phyloP scores from a whole-genome alignment of 345 rosid genomes.

The Atalantia buxifolia region DNA sequence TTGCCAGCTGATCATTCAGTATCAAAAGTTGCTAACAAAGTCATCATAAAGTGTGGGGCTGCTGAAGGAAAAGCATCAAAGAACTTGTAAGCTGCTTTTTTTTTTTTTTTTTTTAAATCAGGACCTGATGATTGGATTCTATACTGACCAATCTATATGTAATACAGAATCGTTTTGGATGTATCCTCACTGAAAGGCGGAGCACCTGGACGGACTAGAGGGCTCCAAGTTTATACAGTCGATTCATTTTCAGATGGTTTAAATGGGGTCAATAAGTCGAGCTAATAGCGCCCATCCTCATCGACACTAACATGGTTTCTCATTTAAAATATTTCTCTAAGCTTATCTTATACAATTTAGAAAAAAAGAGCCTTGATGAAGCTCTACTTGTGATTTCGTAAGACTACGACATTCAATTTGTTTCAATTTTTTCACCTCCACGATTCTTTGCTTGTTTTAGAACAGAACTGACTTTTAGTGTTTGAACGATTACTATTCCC shows the following conservation, averaged over 20 bases:
- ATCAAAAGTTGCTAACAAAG: slow-evolving; percentile 42
- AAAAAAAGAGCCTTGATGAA: slow-evolving; percentile 4
- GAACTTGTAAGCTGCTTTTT: slow-evolving; percentile 45
- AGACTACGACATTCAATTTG: slow-evolving; percentile 1
- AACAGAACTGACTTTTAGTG: slow-evolving; percentile 9
- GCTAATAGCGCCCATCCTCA: slow-evolving; percentile 11
- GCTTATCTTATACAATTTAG: slow-evolving; percentile 3
- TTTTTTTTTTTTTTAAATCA: neutral
- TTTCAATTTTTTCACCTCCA: neutral
- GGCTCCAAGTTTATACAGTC: slow-evolving; percentile 44
- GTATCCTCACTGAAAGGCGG: slow-evolving; percentile 72
- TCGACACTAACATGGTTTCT: slow-evolving; percentile 17
- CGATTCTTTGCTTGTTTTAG: slow-evolving; percentile 26
- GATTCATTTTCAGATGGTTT: slow-evolving; percentile 49
- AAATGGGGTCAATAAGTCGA: slow-evolving; percentile 29
- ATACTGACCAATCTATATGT: neutral
- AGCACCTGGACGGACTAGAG: slow-evolving; percentile 91
- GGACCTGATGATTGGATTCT: neutral
- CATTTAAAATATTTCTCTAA: slow-evolving; percentile 1
- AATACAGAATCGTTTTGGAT: slow-evolving; percentile 69
- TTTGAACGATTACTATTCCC: slow-evolving; percentile 20
- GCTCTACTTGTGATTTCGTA: slow-evolving; percentile 12
- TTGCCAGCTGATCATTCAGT: slow-evolving; percentile 52
- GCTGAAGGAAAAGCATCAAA: slow-evolving; percentile 41
- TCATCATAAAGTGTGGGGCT: slow-evolving; percentile 39